These are phyloP conservation scores for Moricandia moricandioides DNA, from an alignment of 345 rosid species.

Conservation along the genomic window DNA sequence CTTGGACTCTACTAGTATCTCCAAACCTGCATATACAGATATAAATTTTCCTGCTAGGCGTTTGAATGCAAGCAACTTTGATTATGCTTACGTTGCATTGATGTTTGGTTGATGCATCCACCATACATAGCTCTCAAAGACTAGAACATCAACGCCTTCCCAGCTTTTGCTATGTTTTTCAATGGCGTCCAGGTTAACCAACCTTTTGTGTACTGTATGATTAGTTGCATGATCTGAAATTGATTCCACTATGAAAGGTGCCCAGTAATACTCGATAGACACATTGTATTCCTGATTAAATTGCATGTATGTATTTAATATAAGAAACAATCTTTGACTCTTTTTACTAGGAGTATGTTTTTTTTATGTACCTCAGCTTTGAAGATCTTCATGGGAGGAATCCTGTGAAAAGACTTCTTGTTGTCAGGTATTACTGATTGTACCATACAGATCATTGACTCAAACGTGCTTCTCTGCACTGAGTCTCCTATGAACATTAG, in stretches of 20 bases:
- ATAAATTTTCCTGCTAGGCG: neutral
- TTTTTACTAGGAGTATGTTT: neutral
- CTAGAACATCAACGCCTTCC: conserved; percentile 66
- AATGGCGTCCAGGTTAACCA: conserved; percentile 78
- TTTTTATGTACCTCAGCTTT: conserved; percentile 57
- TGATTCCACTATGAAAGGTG: conserved; percentile 86
- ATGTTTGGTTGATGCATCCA: conserved; percentile 89
- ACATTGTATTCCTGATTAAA: conserved; percentile 69
- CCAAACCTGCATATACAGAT: conserved; percentile 49
- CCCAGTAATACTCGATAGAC: conserved; percentile 90
- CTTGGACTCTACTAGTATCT: conserved; percentile 42
- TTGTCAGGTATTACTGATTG: conserved; percentile 75
- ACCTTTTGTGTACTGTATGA: conserved; percentile 69
- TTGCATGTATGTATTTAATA: neutral
- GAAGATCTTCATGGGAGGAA: conserved; percentile 90
- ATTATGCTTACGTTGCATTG: conserved; percentile 70
- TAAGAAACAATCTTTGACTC: neutral
- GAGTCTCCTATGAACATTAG: conserved; percentile 94
- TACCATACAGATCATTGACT: conserved; percentile 81
- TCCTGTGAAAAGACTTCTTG: conserved; percentile 60
- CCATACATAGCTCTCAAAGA: conserved; percentile 93
- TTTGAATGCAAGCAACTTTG: neutral
- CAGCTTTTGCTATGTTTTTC: conserved; percentile 77
- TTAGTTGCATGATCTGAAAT: conserved; percentile 92
- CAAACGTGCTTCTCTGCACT: conserved; percentile 84